These are phyloP conservation scores for Chlorella sp. DNA, from an alignment of 139 green algal genomes.

Conservation along the genomic window DNA sequence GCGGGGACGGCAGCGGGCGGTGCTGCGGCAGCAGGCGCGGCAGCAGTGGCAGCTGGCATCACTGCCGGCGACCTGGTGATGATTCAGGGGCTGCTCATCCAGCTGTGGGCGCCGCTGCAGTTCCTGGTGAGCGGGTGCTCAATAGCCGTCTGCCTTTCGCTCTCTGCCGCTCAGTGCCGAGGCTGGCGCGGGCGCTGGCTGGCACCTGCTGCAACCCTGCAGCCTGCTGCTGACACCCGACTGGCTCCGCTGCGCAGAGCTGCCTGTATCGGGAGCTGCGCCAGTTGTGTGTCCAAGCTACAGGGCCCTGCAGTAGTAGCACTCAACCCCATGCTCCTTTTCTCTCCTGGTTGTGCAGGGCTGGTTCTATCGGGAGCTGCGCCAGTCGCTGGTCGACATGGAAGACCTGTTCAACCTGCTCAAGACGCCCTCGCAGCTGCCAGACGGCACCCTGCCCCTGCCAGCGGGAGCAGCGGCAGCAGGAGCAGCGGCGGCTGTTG, in stretches of 20 bases:
- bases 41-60: slow-evolving; percentile 26
- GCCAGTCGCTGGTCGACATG: slow-evolving; percentile 94
- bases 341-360: slow-evolving; percentile 37
- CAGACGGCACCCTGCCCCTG: slow-evolving; percentile 65
- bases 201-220: no score
- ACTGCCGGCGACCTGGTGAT: slow-evolving; percentile 82
- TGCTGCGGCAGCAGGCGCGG: slow-evolving; percentile 15
- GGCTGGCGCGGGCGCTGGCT: no score
- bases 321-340: no score
- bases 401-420: slow-evolving; percentile 94
- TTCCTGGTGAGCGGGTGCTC: slow-evolving; percentile 74
- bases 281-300: no score
- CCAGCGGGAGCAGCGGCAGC: neutral
- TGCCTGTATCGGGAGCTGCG: slow-evolving; percentile 78
- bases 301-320: no score
- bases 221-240: no score
- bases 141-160: no score
- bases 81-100: slow-evolving; percentile 93
- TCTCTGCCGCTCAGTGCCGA: no score
- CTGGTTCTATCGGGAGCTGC: slow-evolving; percentile 92
- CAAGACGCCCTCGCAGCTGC: slow-evolving; percentile 61
- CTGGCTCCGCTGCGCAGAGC: no score
- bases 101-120: slow-evolving; percentile 95
- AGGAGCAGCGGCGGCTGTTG: neutral
- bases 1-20: neutral